Conservation (phyloP, 306 rosid species). For the Notholithocarpus densiflorus region DNA sequence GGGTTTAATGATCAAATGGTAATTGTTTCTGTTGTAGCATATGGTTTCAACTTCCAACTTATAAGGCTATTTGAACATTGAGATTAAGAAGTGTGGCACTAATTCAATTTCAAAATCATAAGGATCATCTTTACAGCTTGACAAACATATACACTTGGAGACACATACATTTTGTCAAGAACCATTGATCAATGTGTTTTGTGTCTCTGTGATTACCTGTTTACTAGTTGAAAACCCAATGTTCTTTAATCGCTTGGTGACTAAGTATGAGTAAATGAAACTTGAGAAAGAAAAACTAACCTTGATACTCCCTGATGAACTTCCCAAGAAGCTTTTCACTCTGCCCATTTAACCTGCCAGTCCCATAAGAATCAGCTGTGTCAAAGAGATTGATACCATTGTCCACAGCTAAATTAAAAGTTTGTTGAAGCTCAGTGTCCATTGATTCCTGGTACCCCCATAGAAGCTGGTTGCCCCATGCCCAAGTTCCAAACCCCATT, state of each 20-base stretch:
- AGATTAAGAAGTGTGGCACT: background rate
- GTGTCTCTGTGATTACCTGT: background rate
- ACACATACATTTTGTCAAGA: background rate
- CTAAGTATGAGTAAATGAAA: background rate
- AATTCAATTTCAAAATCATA: background rate
- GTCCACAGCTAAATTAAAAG: conserved; percentile 67
- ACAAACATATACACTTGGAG: background rate
- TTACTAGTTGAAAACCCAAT: background rate
- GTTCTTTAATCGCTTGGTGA: background rate
- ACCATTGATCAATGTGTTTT: background rate
- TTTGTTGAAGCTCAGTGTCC: conserved; percentile 79
- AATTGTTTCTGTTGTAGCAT: no score
- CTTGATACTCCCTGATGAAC: conserved; percentile 69
- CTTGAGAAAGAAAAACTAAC: conserved; percentile 28
- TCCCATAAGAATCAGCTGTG: conserved; percentile 93
- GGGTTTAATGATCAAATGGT: no score
- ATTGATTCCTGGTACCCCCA: conserved; percentile 88
- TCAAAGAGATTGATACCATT: conserved; percentile 87
- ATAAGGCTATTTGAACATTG: background rate
- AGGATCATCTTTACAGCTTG: background rate
- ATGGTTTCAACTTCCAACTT: no score
- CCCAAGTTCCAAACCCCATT: conserved; percentile 98
- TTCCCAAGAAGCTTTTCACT: conserved; percentile 84
- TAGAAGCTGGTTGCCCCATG: conserved; percentile 95
- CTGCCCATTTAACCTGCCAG: conserved; percentile 86